Conservation (phyloP, 768 basidiomycete genomes). For the Leucosporidium scottii region DNA sequence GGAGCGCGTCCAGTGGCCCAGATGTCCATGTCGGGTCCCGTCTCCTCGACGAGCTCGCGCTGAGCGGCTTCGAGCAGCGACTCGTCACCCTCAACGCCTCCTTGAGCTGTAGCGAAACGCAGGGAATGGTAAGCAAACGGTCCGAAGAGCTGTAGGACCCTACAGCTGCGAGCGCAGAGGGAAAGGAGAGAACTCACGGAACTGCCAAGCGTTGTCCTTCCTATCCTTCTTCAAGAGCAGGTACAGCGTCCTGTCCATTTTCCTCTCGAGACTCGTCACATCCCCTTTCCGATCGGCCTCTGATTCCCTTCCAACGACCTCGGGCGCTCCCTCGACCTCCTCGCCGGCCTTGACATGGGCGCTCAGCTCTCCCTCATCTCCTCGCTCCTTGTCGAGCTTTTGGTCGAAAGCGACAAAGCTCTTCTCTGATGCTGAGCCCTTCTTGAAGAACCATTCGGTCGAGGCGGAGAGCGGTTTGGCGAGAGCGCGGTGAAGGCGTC, state of each 20-base stretch:
- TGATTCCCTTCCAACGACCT: constrained; percentile 40
- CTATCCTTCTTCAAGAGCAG: constrained; percentile 59
- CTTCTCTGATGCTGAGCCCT: constrained; percentile 40
- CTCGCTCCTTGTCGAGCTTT: constrained; percentile 35
- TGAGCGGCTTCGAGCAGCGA: constrained; percentile 59
- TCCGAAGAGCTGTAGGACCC: not conserved
- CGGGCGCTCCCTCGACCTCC: constrained; percentile 50
- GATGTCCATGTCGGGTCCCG: constrained; percentile 77
- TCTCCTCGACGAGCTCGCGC: constrained; percentile 60
- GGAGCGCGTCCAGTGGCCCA: constrained; percentile 92
- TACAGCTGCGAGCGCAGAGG: not conserved
- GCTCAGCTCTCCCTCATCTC: constrained; percentile 49
- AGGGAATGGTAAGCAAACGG: no score
- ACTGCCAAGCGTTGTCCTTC: constrained; percentile 57
- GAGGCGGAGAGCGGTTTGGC: constrained; percentile 24
- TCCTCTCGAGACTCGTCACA: constrained; percentile 68
- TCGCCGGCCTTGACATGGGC: constrained; percentile 44
- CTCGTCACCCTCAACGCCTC: constrained; percentile 28
- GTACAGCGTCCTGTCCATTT: constrained; percentile 78
- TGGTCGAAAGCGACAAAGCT: constrained; percentile 39
- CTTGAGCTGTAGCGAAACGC: constrained; percentile 32
- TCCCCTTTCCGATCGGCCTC: constrained; percentile 58
- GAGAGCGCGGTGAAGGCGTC: constrained; percentile 30
- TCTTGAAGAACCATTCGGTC: constrained; percentile 35
- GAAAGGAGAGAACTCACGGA: constrained; percentile 27